Base-by-base conservation (phyloP, 768 basidiomycete genomes). In the Panaeolus cyanescens region DNA sequence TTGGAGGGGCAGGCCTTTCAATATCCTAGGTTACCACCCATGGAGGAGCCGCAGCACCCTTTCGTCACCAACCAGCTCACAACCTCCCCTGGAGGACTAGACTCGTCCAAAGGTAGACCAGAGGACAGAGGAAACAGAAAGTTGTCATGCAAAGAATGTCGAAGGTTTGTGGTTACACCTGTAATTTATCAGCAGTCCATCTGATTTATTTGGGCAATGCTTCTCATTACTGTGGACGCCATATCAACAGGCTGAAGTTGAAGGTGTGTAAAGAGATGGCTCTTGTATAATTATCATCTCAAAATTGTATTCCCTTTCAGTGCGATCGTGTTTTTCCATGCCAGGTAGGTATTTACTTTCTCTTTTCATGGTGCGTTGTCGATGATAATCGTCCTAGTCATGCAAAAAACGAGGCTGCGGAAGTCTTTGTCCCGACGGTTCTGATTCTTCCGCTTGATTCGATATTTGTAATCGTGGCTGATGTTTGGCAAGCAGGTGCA, bases 281-380 rank as follows among this genome's bases (percentile, higher is more conserved):
- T 45, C 54, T 10, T 62, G 31, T 4, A 22, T 31, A 53, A 22
- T 42, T 64, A 32, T 55, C 55, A 28, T 54, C 31, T 33, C 33
- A 22, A 42, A 19, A 53, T 54, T 50, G 31, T 50, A 17, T 54
- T 30, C 5, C 19, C 34, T 34, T 39, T 37, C 62, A 86, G 86
- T 88, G 86, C 67, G 86, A 88, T 74, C 85, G 86, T 58, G 77
- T 84, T 4, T 87, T 87, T 66, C 86, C 86, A 25, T 88, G 86
- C 67, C 83, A 86, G 76, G 83, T 81, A 53, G 55, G 59, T 50
- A 55, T 37, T 71, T 59, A 15, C 10, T 37, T 50, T 55, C 53
- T 58, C 33, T 20, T 59, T 32, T 32, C 32, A 45, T 22, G 19
- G 45, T 40, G 12, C 7, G 36, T 56, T 30, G 17, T 62, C 31